Evolutionary conservation across 2,329 filamentous ascomycete species (phyloP).

Genomic region (Apiospora kogelbergensis): DNA sequence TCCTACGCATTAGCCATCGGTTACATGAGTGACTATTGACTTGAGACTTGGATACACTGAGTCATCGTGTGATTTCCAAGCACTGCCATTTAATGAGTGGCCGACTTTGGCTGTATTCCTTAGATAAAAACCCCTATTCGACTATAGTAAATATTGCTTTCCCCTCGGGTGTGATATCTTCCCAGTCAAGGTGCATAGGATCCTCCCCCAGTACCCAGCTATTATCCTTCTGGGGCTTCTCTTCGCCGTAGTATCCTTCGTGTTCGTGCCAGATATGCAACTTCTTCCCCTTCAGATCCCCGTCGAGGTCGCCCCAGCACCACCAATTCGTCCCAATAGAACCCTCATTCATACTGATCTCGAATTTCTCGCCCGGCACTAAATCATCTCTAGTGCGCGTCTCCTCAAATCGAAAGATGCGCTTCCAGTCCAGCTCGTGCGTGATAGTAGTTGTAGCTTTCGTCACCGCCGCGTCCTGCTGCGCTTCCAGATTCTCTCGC

Average conservation of each 20-base stretch:
- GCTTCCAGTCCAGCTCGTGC: conserved; percentile 15
- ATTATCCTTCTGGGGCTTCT: conserved; percentile 13
- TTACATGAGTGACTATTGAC: no score
- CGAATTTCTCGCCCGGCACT: conserved; percentile 2
- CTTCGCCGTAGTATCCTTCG: conserved; percentile 3
- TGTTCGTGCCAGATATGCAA: conserved; percentile 15
- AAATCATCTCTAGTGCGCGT: conserved; percentile 14
- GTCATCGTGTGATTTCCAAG: no score
- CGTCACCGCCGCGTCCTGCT: background rate
- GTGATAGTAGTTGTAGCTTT: background rate
- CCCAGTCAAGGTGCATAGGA: conserved; percentile 13
- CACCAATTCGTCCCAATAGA: conserved; percentile 17
- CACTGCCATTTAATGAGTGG: no score
- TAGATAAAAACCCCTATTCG: background rate
- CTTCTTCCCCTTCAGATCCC: conserved; percentile 15
- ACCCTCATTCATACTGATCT: background rate
- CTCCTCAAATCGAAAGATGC: conserved; percentile 18
- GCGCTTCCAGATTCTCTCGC: no score
- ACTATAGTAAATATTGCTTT: background rate
- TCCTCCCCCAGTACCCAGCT: conserved; percentile 17
- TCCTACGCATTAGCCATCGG: no score
- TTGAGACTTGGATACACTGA: no score
- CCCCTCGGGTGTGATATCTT: conserved; percentile 13
- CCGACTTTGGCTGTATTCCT: no score
- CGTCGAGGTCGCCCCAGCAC: conserved; percentile 20